Percentiles rank a stretch among this genome's conserved stretches.
phyloP scores from a whole-genome alignment of 2,329 filamentous ascomycete species.

The Periglandula ipomoeae region DNA sequence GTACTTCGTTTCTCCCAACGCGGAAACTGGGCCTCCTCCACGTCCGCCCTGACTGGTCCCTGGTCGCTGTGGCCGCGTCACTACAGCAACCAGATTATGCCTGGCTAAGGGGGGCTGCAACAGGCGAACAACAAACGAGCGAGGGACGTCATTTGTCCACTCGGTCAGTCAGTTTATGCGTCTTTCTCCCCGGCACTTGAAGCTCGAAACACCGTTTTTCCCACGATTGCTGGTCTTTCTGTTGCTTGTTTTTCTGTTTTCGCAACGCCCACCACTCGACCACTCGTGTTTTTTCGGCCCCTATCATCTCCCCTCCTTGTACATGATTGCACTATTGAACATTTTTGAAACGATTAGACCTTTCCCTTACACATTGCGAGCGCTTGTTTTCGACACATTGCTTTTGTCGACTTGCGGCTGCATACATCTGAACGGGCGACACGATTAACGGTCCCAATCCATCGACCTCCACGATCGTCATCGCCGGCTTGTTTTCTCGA shows the following conservation, averaged over 20 bases:
- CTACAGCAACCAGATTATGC: slow-evolving; percentile 4
- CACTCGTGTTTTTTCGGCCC: neutral
- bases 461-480: neutral
- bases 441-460: neutral
- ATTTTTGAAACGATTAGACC: slow-evolving; percentile 6
- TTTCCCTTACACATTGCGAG: slow-evolving; percentile 6
- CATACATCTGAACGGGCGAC: too few relatives aligned
- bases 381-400: neutral
- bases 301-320: neutral
- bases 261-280: neutral
- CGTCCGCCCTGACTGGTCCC: too few relatives aligned
- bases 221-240: neutral
- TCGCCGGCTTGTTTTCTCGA: neutral
- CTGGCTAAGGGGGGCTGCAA: neutral
- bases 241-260: neutral
- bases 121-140: slow-evolving; percentile 11
- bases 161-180: slow-evolving; percentile 1
- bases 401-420: neutral
- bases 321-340: slow-evolving; percentile 7
- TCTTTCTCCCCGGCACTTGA: neutral
- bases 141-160: slow-evolving; percentile 5
- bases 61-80: neutral
- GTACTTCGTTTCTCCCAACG: too few relatives aligned
- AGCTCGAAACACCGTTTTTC: neutral
- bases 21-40: too few relatives aligned